A percentile compares a stretch with the other conserved stretches of the same genome.
Evolutionary conservation across 495 filamentous ascomycete genomes (phyloP).

Genomic region (Aspergillus nidulans): DNA sequence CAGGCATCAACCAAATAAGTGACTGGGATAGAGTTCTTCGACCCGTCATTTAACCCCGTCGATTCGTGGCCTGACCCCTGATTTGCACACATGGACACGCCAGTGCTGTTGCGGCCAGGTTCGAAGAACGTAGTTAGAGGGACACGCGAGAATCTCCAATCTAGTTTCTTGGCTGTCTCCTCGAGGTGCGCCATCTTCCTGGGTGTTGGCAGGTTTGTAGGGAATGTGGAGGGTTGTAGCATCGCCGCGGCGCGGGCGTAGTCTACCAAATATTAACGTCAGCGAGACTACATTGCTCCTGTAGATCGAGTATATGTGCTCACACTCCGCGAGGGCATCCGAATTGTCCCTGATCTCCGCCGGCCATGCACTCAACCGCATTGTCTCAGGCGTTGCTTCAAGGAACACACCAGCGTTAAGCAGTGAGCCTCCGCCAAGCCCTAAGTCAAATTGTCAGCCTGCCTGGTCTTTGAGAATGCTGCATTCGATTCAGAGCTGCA

Average conservation of each 20-base stretch:
- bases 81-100: slow-evolving; percentile 58
- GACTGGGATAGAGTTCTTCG: slow-evolving; percentile 60
- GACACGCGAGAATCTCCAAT: slow-evolving; percentile 49
- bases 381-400: slow-evolving; percentile 50
- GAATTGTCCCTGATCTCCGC: slow-evolving; percentile 49
- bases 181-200: slow-evolving; percentile 54
- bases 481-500: not conserved
- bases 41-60: slow-evolving; percentile 65
- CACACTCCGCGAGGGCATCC: slow-evolving; percentile 45
- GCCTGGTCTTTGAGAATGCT: too few relatives aligned
- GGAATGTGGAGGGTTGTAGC: slow-evolving; percentile 57
- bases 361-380: slow-evolving; percentile 56
- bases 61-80: slow-evolving; percentile 56
- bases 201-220: slow-evolving; percentile 49
- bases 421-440: slow-evolving; percentile 60
- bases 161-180: slow-evolving; percentile 48
- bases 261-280: slow-evolving; percentile 28
- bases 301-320: too few relatives aligned
- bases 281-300: too few relatives aligned
- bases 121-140: slow-evolving; percentile 59
- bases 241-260: slow-evolving; percentile 53
- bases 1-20: slow-evolving; percentile 69
- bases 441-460: slow-evolving; percentile 21
- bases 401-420: slow-evolving; percentile 67
- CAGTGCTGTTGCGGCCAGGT: slow-evolving; percentile 55